A percentile compares a stretch with the other conserved stretches of the same genome.
Conservation (phyloP, 2,329 filamentous ascomycete genomes). For the Epichloe sylvatica region DNA sequence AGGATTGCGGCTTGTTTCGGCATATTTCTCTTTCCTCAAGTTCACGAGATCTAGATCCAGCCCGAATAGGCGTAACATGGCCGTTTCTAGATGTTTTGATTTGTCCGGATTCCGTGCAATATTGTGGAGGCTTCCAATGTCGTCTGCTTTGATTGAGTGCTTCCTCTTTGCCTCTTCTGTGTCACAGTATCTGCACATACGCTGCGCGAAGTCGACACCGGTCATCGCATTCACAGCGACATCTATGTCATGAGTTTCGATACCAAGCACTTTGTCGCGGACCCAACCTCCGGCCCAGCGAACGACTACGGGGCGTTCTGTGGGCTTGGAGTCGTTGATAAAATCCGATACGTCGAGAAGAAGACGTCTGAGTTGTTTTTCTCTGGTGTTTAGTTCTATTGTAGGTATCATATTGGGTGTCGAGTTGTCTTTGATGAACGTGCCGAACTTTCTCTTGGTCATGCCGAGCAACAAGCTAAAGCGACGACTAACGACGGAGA, state of each 20-base stretch:
- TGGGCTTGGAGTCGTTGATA: constrained; percentile 31
- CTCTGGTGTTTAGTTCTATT: constrained; percentile 50
- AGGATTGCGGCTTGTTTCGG: constrained; percentile 39
- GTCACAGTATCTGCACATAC: constrained; percentile 55
- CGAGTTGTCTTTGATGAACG: constrained; percentile 12
- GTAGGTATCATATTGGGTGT: constrained; percentile 10
- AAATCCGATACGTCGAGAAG: constrained; percentile 69
- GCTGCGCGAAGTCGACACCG: constrained; percentile 58
- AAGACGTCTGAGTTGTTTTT: constrained; percentile 58
- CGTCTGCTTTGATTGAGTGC: constrained; percentile 2
- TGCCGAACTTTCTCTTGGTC: constrained; percentile 3
- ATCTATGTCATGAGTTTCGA: constrained; percentile 67
- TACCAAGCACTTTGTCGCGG: constrained; percentile 64
- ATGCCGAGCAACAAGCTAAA: constrained; percentile 1
- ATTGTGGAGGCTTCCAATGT: constrained; percentile 5
- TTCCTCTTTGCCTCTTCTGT: neutral
- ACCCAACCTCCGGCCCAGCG: constrained; percentile 83
- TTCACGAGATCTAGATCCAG: constrained; percentile 64
- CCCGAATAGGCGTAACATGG: constrained; percentile 7
- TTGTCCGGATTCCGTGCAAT: constrained; percentile 7
- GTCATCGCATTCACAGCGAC: constrained; percentile 79
- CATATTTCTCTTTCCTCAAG: constrained; percentile 79
- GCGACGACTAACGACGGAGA: neutral
- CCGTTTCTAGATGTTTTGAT: constrained; percentile 10
- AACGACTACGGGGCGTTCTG: constrained; percentile 45